Evolutionary conservation across 345 rosid genomes (phyloP), one percentile per base, ranked within the genome.

Genomic region (Rhodomyrtus tomentosa): DNA sequence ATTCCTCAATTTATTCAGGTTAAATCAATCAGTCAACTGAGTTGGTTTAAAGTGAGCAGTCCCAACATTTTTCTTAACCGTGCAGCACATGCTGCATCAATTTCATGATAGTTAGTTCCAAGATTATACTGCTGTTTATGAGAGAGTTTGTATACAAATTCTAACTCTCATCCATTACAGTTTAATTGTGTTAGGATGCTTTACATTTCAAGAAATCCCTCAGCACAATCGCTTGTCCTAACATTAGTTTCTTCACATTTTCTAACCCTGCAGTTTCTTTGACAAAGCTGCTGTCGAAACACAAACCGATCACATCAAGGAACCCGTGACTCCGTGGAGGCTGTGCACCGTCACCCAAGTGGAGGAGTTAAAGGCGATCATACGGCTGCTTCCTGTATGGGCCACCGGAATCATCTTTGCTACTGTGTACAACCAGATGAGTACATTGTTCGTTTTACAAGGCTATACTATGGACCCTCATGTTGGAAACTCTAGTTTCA

Each of bases 271-370:
- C 86, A 90, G 88, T 50, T 87, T 88, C 90, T 85, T 89, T 51
- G 92, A 91, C 87, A 91, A 85, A 84, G 92, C 92, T 48, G 88
- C 89, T 25, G 89, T 89, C 20, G 84, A 85, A 25, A 85, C 84
- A 13, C 89, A 84, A 53, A 72, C 79, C 2, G 87, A 89, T 79
- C 52, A 73, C 32, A 50, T 82, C 21, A 87, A 87, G 82, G 88
- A 82, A 14, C 38, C 84, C 5, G 48, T 81, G 51, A 25, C 87
- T 55, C 80, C 87, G 9, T 91, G 92, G 90, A 89, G 88, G 81
- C 87, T 88, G 80, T 88, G 91, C 85, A 91, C 92, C 2, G 90
- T 89, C n/a, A 91, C 90, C 12, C 92, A 87, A 82, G 90, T 88
- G 10, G 89, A 91, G 87, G 91, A 91, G 82, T 87, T 91, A 29